A percentile compares a stretch with the other conserved stretches of the same genome.
Conservation (phyloP, 179 eudicot species). For the Carnegiea gigantea region DNA sequence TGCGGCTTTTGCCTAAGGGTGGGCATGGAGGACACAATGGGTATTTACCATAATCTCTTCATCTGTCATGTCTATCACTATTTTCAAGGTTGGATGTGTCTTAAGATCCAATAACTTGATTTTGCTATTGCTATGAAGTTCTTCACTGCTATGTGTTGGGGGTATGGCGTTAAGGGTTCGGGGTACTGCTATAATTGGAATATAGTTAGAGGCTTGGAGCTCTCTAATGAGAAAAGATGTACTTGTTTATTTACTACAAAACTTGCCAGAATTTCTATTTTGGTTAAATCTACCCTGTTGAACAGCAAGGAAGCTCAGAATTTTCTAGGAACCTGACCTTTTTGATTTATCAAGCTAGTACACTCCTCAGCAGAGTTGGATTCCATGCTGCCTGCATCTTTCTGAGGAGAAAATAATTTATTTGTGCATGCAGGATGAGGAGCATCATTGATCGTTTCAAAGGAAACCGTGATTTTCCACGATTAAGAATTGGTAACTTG, state of each 20-base stretch:
- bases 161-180: not conserved
- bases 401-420: not conserved
- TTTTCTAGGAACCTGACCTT: too few relatives aligned
- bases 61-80: not conserved
- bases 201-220: not conserved
- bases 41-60: conserved; percentile 36
- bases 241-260: not conserved
- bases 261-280: not conserved
- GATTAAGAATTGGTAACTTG: conserved; percentile 75
- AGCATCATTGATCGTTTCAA: conserved; percentile 80
- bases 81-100: not conserved
- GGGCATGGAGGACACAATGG: conserved; percentile 99
- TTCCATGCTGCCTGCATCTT: not conserved
- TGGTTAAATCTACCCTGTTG: not conserved
- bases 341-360: conserved; percentile 5
- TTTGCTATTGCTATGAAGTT: not conserved
- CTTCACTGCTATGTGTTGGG: not conserved
- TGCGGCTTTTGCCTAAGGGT: conserved; percentile 89
- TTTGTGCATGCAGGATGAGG: conserved; percentile 65
- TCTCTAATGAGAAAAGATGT: not conserved
- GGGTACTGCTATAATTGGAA: not conserved
- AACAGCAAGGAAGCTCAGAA: not conserved
- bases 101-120: not conserved
- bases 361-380: not conserved
- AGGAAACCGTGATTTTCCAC: conserved; percentile 88